Percentiles rank a stretch among this genome's conserved stretches.
phyloP scores from a whole-genome alignment of 306 rosid species.

The Cyamopsis tetragonoloba region DNA sequence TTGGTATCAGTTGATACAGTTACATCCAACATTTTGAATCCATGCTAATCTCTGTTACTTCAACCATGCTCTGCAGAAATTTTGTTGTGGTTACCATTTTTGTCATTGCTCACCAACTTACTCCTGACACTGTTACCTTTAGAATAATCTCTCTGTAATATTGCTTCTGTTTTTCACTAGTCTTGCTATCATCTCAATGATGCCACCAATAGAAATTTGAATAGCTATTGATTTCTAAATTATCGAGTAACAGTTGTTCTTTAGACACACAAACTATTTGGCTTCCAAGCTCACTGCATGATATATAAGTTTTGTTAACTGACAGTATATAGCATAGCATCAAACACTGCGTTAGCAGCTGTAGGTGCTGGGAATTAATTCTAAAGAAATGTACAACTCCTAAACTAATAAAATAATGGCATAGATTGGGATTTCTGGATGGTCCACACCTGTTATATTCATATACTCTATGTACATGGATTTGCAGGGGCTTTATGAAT shows the following conservation, averaged over 20 bases:
- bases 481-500: slow-evolving; percentile 82
- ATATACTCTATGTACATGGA: slow-evolving; percentile 5
- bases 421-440: slow-evolving; percentile 8
- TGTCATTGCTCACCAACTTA: neutral
- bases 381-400: neutral
- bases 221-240: neutral
- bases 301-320: neutral
- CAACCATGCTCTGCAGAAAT: neutral
- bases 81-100: neutral
- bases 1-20: slow-evolving; percentile 6
- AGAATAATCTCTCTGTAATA: neutral
- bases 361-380: neutral
- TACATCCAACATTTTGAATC: slow-evolving; percentile 7
- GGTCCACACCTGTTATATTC: neutral
- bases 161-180: slow-evolving; percentile 7
- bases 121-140: neutral
- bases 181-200: neutral
- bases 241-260: neutral
- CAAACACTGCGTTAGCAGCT: neutral
- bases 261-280: neutral
- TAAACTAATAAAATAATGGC: slow-evolving; percentile 9
- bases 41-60: neutral
- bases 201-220: neutral
- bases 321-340: neutral
- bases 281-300: neutral